Conservation (phyloP, 1,284 basidiomycete genomes). For the Ceratobasidium sp. region DNA sequence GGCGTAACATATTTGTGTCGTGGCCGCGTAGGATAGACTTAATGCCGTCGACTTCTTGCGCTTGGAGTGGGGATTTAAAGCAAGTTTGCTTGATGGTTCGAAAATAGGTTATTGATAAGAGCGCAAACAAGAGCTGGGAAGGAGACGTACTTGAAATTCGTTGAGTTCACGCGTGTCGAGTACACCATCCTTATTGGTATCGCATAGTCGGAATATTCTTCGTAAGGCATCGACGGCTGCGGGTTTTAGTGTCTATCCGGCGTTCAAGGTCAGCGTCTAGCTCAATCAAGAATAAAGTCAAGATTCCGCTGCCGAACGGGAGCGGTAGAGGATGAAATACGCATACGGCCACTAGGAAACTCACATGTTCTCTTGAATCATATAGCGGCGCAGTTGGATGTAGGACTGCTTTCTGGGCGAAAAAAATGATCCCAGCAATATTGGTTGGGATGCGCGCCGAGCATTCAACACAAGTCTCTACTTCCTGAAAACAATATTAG, state of each 20-base stretch:
- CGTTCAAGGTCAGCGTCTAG: conserved; percentile 24
- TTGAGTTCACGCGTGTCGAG: conserved; percentile 93
- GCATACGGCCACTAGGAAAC: conserved; percentile 43
- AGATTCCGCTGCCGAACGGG: conserved; percentile 50
- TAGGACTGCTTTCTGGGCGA: conserved; percentile 97
- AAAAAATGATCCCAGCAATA: conserved; percentile 99
- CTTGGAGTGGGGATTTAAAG: conserved; percentile 92
- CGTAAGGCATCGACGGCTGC: conserved; percentile 90
- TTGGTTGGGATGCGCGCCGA: conserved; percentile 91
- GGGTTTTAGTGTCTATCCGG: conserved; percentile 86
- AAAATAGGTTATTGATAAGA: conserved; percentile 4
- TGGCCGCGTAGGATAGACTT: conserved; percentile 86
- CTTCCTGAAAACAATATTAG: conserved; percentile 72
- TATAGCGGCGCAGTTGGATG: conserved; percentile 98
- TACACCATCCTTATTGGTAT: conserved; percentile 93
- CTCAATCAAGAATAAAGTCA: conserved; percentile 33
- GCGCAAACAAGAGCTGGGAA: conserved; percentile 32
- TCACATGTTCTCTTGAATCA: conserved; percentile 93
- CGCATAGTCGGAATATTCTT: conserved; percentile 97
- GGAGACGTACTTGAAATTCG: conserved; percentile 86
- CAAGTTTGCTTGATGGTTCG: conserved; percentile 77
- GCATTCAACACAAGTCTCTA: conserved; percentile 98
- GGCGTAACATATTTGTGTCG: conserved; percentile 55
- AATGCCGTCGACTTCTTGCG: conserved; percentile 93
- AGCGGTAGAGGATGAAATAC: background rate